Conservation (phyloP, 2,329 filamentous ascomycete genomes). For the Trichophyton rubrum region DNA sequence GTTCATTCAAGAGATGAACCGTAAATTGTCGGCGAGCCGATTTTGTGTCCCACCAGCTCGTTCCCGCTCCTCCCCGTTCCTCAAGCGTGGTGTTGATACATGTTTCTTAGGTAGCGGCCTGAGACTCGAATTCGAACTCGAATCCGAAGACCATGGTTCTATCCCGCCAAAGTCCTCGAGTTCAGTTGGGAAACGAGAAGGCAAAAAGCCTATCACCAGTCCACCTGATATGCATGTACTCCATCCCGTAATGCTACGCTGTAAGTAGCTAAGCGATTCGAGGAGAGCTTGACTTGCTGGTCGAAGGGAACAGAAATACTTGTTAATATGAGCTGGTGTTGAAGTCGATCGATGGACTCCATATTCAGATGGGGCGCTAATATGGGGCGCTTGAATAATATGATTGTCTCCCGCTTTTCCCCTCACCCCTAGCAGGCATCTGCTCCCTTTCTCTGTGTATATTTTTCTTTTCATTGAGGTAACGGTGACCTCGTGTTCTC, state of each 20-base stretch:
- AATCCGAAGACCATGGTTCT: not conserved
- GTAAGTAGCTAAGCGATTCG: not conserved
- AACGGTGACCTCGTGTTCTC: not conserved
- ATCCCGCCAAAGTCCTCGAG: not conserved
- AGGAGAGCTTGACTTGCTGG: not conserved
- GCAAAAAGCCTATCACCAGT: not conserved
- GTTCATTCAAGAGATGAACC: slow-evolving; percentile 1
- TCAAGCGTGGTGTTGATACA: not conserved
- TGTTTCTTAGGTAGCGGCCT: not conserved
- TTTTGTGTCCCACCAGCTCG: slow-evolving; percentile 2
- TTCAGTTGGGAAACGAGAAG: not conserved
- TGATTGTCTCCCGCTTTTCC: not conserved
- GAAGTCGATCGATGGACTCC: not conserved
- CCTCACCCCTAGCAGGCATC: not conserved
- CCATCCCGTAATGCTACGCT: not conserved
- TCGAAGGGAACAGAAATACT: not conserved
- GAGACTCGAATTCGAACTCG: not conserved
- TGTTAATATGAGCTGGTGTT: not conserved
- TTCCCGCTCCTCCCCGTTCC: not conserved
- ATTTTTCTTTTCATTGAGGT: not conserved
- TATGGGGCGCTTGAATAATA: not conserved
- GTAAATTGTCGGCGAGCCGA: slow-evolving; percentile 5
- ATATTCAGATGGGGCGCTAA: not conserved
- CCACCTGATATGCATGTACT: not conserved
- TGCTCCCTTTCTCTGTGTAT: not conserved